These are phyloP conservation scores for Candida sanyiensis DNA, from an alignment of 805 yeast species.

Conservation along the genomic window DNA sequence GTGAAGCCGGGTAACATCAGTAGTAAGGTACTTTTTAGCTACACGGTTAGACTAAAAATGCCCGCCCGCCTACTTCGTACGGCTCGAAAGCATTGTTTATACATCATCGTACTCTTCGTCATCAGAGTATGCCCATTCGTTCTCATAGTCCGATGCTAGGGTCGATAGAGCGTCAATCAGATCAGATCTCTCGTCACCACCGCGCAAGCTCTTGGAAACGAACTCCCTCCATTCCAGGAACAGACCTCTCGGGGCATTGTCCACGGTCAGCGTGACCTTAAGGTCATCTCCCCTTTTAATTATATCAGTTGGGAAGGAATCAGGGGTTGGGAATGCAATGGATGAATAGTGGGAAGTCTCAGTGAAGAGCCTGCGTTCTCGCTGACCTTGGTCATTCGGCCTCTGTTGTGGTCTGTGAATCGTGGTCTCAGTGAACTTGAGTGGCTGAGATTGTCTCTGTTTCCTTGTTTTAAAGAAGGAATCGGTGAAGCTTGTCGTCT, in stretches of 20 bases:
- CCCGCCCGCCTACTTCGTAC: no score
- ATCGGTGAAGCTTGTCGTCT: slow-evolving; percentile 9
- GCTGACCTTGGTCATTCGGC: not conserved
- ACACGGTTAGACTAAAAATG: no score
- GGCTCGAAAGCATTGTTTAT: no score
- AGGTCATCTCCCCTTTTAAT: slow-evolving; percentile 14
- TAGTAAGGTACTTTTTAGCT: no score
- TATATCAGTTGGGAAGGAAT: slow-evolving; percentile 30
- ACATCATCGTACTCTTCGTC: slow-evolving; percentile 37
- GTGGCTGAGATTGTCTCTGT: slow-evolving; percentile 4
- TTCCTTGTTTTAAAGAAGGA: slow-evolving; percentile 6
- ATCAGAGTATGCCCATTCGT: slow-evolving; percentile 40
- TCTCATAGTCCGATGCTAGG: slow-evolving; percentile 41
- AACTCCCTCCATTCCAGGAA: slow-evolving; percentile 25
- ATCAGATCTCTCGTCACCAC: slow-evolving; percentile 47
- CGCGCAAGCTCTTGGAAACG: slow-evolving; percentile 27
- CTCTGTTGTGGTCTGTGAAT: slow-evolving; percentile 20
- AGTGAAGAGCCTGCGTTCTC: slow-evolving; percentile 6
- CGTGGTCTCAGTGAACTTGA: slow-evolving; percentile 26
- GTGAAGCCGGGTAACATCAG: no score
- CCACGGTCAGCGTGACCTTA: slow-evolving; percentile 18
- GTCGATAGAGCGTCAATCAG: slow-evolving; percentile 43
- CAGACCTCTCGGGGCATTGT: slow-evolving; percentile 16
- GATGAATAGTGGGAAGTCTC: slow-evolving; percentile 8
- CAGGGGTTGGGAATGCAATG: slow-evolving; percentile 21